These are phyloP conservation scores for Curvularia lunata DNA, from an alignment of 2,329 filamentous ascomycete genomes.

Conservation along the genomic window DNA sequence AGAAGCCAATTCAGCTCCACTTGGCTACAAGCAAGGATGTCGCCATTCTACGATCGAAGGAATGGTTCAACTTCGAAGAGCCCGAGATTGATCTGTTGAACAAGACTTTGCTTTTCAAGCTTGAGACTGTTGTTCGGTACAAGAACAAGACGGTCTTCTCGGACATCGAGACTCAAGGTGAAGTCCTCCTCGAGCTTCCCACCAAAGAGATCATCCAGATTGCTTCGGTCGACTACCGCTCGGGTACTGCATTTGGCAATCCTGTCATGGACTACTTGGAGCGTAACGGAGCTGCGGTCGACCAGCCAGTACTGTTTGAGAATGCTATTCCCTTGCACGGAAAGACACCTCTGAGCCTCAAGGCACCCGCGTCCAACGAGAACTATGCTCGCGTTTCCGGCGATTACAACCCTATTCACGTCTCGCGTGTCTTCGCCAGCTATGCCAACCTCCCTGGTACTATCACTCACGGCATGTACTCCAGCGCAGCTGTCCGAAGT, in stretches of 20 bases:
- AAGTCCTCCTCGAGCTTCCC: slow-evolving; percentile 91
- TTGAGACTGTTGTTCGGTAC: slow-evolving; percentile 89
- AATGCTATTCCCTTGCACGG: slow-evolving; percentile 95
- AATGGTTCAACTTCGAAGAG: slow-evolving; percentile 93
- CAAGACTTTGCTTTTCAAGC: slow-evolving; percentile 93
- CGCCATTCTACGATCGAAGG: slow-evolving; percentile 91
- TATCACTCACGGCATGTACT: slow-evolving; percentile 99
- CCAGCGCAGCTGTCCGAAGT: slow-evolving; percentile 92
- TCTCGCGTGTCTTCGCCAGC: slow-evolving; percentile 92
- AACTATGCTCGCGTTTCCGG: slow-evolving; percentile 97
- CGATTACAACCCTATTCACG: slow-evolving; percentile 98
- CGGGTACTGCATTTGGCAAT: slow-evolving; percentile 90
- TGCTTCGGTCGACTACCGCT: slow-evolving; percentile 94
- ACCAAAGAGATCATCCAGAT: slow-evolving; percentile 98
- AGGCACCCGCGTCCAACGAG: slow-evolving; percentile 94
- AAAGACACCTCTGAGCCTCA: slow-evolving; percentile 84
- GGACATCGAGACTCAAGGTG: slow-evolving; percentile 87
- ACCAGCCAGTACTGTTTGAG: slow-evolving; percentile 96
- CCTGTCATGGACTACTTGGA: slow-evolving; percentile 95
- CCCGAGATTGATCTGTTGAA: slow-evolving; percentile 85
- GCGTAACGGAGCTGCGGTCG: slow-evolving; percentile 87
- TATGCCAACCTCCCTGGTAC: slow-evolving; percentile 96
- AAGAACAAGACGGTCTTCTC: slow-evolving; percentile 94
- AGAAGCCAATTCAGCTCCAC: slow-evolving; percentile 93
- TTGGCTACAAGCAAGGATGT: slow-evolving; percentile 88